Evolutionary conservation across 176 grass and related monocot genomes (phyloP).

Genomic region (Miscanthus lutarioriparius): DNA sequence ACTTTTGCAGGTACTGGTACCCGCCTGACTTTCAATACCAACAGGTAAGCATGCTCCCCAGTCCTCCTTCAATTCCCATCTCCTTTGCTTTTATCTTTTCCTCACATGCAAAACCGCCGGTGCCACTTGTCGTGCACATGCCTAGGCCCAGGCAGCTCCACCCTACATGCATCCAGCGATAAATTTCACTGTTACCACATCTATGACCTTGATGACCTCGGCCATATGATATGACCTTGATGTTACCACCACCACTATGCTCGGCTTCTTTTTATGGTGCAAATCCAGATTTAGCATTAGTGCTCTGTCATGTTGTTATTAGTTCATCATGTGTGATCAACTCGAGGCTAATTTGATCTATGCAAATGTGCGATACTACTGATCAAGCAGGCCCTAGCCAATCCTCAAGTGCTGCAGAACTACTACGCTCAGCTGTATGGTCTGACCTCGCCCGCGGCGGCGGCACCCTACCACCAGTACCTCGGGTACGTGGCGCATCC

Average conservation of each 20-base stretch:
- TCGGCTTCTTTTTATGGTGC: background rate
- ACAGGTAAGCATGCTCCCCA: slow-evolving; percentile 59
- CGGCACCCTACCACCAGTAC: slow-evolving; percentile 54
- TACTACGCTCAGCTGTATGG: slow-evolving; percentile 76
- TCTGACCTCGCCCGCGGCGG: slow-evolving; percentile 37
- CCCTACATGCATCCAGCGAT: background rate
- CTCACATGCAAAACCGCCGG: slow-evolving; percentile 44
- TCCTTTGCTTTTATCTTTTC: slow-evolving; percentile 39
- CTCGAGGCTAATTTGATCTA: background rate
- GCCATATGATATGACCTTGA: no score
- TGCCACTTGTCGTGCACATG: slow-evolving; percentile 18
- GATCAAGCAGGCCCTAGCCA: slow-evolving; percentile 53
- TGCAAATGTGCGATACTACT: background rate
- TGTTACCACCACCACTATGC: no score
- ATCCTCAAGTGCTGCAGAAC: slow-evolving; percentile 49
- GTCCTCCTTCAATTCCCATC: background rate
- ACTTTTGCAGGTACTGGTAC: slow-evolving; percentile 85
- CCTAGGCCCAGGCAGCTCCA: background rate
- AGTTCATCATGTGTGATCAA: background rate
- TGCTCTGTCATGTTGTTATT: background rate
- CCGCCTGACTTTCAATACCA: slow-evolving; percentile 82
- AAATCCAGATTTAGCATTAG: background rate
- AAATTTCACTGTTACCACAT: background rate
- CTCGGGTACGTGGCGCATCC: slow-evolving; percentile 52
- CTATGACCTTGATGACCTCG: no score